These are phyloP conservation scores for Cercospora nicotianae DNA, from an alignment of 2,329 filamentous ascomycete species.

Conservation along the genomic window DNA sequence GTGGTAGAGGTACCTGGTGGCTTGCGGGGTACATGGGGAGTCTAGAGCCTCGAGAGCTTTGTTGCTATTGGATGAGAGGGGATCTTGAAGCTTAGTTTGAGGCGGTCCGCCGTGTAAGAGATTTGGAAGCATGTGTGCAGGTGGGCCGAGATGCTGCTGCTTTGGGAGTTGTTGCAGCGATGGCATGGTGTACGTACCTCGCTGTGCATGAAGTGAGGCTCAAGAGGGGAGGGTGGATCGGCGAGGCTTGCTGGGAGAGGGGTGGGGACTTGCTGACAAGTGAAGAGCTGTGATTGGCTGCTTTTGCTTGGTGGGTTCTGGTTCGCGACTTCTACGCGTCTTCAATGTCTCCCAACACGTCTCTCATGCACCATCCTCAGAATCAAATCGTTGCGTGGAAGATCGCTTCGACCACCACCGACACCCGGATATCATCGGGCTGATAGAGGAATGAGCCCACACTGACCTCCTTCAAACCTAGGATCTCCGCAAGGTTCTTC, in stretches of 20 bases:
- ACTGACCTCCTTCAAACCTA: constrained; percentile 13
- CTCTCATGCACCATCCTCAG: not conserved
- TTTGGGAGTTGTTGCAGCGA: constrained; percentile 4
- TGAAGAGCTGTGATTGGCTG: constrained; percentile 2
- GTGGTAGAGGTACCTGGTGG: constrained; percentile 8
- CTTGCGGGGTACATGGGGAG: constrained; percentile 27
- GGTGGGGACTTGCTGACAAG: constrained; percentile 4
- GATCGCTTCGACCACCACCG: constrained; percentile 1
- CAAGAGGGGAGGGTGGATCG: not conserved
- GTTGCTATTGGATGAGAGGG: constrained; percentile 10
- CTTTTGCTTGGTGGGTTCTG: not conserved
- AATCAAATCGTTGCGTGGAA: not conserved
- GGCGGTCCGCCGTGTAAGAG: constrained; percentile 5
- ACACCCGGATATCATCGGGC: constrained; percentile 17
- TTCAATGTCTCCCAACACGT: not conserved
- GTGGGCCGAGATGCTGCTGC: constrained; percentile 6
- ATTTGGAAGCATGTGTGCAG: constrained; percentile 27
- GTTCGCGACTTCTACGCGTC: not conserved
- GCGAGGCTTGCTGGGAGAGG: not conserved
- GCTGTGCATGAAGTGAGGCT: not conserved
- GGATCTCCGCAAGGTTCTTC: constrained; percentile 13
- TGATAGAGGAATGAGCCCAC: constrained; percentile 9
- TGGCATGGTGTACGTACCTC: not conserved
- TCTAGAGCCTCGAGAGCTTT: constrained; percentile 19
- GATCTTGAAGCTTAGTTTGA: constrained; percentile 1